Percentiles rank a stretch among this genome's conserved stretches.
Conservation (phyloP, 306 rosid genomes). For the Prunus dulcis region DNA sequence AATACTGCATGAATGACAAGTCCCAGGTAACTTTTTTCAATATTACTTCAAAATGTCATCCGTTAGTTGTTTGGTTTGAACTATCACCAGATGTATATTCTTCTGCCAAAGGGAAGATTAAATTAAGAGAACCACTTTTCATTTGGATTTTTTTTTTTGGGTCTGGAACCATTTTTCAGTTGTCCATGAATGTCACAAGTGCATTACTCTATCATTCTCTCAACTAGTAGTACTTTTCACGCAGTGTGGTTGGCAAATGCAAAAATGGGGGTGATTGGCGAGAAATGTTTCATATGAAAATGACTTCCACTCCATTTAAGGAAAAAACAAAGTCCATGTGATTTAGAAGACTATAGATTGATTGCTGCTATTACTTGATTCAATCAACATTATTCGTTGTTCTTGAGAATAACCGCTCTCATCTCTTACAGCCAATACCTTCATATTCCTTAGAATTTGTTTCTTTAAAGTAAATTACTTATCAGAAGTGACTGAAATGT, state of each 20-base stretch:
- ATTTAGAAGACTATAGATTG: neutral
- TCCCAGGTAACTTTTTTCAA: slow-evolving; percentile 56
- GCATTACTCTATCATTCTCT: neutral
- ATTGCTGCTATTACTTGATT: neutral
- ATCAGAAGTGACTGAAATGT: neutral
- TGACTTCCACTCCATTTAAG: neutral
- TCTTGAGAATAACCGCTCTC: neutral
- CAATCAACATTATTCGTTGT: neutral
- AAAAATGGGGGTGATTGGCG: neutral
- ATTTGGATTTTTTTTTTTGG: too few relatives aligned
- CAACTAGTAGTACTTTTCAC: neutral
- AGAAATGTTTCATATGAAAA: neutral
- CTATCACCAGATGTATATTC: neutral
- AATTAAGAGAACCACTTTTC: neutral
- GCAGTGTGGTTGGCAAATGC: neutral
- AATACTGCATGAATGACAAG: slow-evolving; percentile 64
- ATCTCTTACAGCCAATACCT: neutral
- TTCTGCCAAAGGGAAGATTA: neutral
- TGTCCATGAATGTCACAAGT: neutral
- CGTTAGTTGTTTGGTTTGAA: neutral
- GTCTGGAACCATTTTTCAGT: neutral
- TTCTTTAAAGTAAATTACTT: neutral
- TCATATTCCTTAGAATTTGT: neutral
- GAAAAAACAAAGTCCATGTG: neutral
- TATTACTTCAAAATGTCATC: neutral